A percentile compares a stretch with the other conserved stretches of the same genome.
Evolutionary conservation across 176 grass and related monocot species (phyloP).

Genomic region (Triticum timopheevii): DNA sequence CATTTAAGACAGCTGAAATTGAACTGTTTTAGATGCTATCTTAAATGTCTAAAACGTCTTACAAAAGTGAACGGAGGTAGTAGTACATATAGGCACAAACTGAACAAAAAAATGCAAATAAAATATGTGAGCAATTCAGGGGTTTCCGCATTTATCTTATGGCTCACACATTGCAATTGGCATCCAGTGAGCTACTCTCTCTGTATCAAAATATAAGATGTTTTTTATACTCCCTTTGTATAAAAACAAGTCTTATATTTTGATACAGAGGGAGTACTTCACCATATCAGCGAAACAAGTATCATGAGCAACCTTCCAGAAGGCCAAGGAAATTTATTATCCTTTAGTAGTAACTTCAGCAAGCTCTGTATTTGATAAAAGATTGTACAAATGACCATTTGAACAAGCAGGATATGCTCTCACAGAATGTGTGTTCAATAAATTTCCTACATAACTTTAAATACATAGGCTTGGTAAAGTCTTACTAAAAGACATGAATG

Average conservation of each 20-base stretch:
- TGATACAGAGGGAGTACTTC: background rate
- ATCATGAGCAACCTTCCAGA: constrained; percentile 8
- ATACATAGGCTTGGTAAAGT: constrained; percentile 39
- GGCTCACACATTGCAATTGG: background rate
- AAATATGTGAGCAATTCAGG: background rate
- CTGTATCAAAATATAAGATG: too few relatives aligned
- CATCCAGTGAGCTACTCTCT: background rate
- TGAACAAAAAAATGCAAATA: background rate
- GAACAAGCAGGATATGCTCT: constrained; percentile 9
- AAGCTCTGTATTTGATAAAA: constrained; percentile 22
- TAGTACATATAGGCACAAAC: constrained; percentile 12
- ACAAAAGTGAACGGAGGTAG: too few relatives aligned
- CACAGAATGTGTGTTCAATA: constrained; percentile 21
- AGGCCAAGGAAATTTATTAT: background rate
- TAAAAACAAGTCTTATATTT: too few relatives aligned
- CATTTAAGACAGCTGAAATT: too few relatives aligned
- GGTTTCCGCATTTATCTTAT: constrained; percentile 9
- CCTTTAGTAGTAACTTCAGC: background rate
- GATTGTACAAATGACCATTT: constrained; percentile 22
- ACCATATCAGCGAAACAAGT: background rate
- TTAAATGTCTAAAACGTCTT: too few relatives aligned
- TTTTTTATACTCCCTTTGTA: too few relatives aligned
- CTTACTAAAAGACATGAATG: constrained; percentile 7
- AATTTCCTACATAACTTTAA: constrained; percentile 10
- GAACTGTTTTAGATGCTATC: too few relatives aligned